These are phyloP conservation scores for Neurospora sp. DNA, from an alignment of 495 filamentous ascomycete genomes.

Conservation along the genomic window DNA sequence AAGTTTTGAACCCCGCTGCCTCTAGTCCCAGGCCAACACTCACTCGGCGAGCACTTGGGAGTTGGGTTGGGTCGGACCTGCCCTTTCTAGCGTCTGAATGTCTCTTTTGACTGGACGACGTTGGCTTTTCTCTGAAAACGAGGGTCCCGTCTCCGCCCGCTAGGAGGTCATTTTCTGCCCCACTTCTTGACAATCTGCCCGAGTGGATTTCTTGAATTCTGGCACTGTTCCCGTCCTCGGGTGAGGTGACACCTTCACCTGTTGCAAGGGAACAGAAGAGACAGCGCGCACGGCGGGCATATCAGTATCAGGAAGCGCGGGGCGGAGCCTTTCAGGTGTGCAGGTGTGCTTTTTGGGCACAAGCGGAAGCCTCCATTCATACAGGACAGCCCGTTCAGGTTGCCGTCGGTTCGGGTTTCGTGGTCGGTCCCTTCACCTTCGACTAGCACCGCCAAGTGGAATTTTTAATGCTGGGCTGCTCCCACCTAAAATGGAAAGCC, in stretches of 20 bases:
- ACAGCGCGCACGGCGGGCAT: not conserved
- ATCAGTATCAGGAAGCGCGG: not conserved
- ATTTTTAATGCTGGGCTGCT: not conserved
- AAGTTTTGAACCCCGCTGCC: not conserved
- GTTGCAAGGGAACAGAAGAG: not conserved
- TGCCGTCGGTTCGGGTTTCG: not conserved
- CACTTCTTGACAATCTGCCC: not conserved
- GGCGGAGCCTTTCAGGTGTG: not conserved
- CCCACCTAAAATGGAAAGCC: not conserved
- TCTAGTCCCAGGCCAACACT: not conserved
- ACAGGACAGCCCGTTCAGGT: not conserved
- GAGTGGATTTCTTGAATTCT: not conserved
- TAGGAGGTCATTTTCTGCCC: not conserved
- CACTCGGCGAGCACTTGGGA: not conserved
- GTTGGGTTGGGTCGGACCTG: not conserved
- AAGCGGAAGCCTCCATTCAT: not conserved
- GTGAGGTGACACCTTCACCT: not conserved
- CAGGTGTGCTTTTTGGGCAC: not conserved
- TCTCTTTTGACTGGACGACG: not conserved
- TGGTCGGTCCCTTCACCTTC: not conserved
- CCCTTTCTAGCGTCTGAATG: not conserved
- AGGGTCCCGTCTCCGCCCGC: not conserved
- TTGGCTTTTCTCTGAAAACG: not conserved
- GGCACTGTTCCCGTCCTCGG: not conserved
- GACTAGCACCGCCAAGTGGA: not conserved